Percentiles rank a stretch among this genome's conserved stretches.
These are phyloP conservation scores for Ilex aquifolium DNA, from an alignment of 257 asterid species.

Conservation along the genomic window DNA sequence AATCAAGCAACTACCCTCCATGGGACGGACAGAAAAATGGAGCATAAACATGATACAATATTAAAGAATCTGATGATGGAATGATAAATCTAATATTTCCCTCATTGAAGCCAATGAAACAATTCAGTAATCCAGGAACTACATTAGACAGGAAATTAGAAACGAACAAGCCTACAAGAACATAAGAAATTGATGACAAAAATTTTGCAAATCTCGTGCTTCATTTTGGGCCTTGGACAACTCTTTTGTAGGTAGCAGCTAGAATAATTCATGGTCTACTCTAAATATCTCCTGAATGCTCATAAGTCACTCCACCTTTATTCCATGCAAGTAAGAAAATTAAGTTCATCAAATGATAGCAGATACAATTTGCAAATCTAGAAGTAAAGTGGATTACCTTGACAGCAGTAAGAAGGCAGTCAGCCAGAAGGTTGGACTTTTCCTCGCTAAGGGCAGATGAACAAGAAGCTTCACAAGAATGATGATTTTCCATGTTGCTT, in stretches of 20 bases:
- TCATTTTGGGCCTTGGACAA: background rate
- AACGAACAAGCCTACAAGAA: background rate
- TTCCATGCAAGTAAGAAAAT: no score
- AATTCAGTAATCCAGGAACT: no score
- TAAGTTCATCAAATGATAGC: no score
- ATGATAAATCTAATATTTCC: no score
- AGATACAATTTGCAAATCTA: background rate
- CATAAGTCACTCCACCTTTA: no score
- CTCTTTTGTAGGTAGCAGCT: background rate
- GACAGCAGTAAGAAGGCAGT: conserved; percentile 70
- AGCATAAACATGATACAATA: no score
- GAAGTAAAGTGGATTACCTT: conserved; percentile 35
- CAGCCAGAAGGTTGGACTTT: conserved; percentile 51
- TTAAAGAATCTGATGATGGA: background rate
- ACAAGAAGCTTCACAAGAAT: conserved; percentile 44
- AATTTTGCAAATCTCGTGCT: no score
- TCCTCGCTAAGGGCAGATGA: conserved; percentile 36
- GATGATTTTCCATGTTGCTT: conserved; percentile 20
- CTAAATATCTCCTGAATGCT: background rate
- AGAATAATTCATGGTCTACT: background rate
- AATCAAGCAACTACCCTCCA: no score
- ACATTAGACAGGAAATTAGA: no score
- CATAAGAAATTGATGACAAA: no score
- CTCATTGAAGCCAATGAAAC: no score
- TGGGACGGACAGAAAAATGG: no score